Evolutionary conservation across 257 asterid genomes (phyloP), one percentile per base, ranked within the genome.

Genomic region (Primulina tabacum): DNA sequence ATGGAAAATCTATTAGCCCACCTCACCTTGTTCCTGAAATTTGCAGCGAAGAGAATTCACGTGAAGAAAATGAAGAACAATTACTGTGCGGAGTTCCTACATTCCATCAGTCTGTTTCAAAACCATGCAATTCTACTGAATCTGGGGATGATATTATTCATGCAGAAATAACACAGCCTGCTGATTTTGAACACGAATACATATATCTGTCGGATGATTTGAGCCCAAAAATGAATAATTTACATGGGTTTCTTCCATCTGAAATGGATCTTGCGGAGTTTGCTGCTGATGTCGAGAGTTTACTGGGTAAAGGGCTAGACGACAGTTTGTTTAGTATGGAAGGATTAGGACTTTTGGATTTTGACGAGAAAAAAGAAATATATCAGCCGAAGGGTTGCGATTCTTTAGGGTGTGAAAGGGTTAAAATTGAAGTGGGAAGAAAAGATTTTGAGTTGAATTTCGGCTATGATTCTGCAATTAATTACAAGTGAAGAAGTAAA

Each of bases 181-280:
- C 53, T 43, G 56, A 43, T 8, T 43, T n/a, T 9, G 57, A 33
- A 6, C 8, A 1, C 0, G 79, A 74, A 65, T 71, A 82, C 3
- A 76, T 70, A 21, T 60, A 63, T 0, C 73, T 16, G 38, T 17
- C 32, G 6, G 5, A 58, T 64, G 71, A 72, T 5, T 73, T 72
- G 8, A 30, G 61, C 5, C 67, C 33, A 2, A 75, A 72, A 66
- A 21, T 62, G 34, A 74, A 79, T 20, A 72, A 73, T 58, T 33
- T 81, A 0, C 74, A 83, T 24, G 91, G 86, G 62, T 82, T 86
- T 66, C 82, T 80, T 5, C 90, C 96, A 8, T 81, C 94, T 4
- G 96, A 92, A 63, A 75, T 86, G 87, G 97, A 89, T 75, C 86
- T 92, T 18, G 96, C 82, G 3, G 94, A 92, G 10, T 92, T 92